Conservation (phyloP, 225 moss, liverwort and hornwort species). For the Physcomitrium patens region DNA sequence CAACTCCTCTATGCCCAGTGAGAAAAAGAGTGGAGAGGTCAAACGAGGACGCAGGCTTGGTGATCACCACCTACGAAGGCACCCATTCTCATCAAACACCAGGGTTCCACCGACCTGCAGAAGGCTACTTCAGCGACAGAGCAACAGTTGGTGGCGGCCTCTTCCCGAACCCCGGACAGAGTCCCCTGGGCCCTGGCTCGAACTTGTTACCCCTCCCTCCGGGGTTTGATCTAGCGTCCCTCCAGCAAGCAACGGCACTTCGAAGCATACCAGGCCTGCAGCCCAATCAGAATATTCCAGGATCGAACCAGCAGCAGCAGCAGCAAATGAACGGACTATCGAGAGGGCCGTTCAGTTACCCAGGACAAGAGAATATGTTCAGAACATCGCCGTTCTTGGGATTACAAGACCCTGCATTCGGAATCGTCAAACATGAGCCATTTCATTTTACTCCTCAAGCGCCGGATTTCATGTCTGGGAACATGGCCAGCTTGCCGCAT, state of each 20-base stretch:
- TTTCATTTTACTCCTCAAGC: slow-evolving; percentile 46
- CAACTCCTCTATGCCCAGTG: slow-evolving; percentile 60
- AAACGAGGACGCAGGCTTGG: slow-evolving; percentile 58
- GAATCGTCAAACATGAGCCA: slow-evolving; percentile 51
- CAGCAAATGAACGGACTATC: too few species aligned
- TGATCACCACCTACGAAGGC: slow-evolving; percentile 70
- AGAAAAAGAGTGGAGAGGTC: slow-evolving; percentile 63
- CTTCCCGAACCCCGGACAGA: slow-evolving; percentile 31
- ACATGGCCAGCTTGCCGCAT: slow-evolving; percentile 23
- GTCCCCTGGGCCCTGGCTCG: slow-evolving; percentile 39
- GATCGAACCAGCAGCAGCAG: slow-evolving; percentile 26
- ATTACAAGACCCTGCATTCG: slow-evolving; percentile 36
- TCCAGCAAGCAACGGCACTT: slow-evolving; percentile 55
- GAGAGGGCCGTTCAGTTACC: slow-evolving; percentile 26
- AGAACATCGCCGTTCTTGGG: slow-evolving; percentile 52
- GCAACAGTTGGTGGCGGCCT: slow-evolving; percentile 48
- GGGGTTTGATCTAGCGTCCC: slow-evolving; percentile 48
- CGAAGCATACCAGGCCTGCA: slow-evolving; percentile 49
- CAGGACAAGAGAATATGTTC: slow-evolving; percentile 41
- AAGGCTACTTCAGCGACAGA: slow-evolving; percentile 52
- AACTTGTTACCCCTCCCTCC: slow-evolving; percentile 47
- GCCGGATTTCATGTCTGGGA: slow-evolving; percentile 30
- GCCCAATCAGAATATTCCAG: slow-evolving; percentile 40
- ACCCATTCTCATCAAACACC: slow-evolving; percentile 68
- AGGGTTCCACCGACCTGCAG: slow-evolving; percentile 49